Evolutionary conservation across 2,329 filamentous ascomycete genomes (phyloP), one percentile per base, ranked within the genome.

Genomic region (Diaporthe citri): DNA sequence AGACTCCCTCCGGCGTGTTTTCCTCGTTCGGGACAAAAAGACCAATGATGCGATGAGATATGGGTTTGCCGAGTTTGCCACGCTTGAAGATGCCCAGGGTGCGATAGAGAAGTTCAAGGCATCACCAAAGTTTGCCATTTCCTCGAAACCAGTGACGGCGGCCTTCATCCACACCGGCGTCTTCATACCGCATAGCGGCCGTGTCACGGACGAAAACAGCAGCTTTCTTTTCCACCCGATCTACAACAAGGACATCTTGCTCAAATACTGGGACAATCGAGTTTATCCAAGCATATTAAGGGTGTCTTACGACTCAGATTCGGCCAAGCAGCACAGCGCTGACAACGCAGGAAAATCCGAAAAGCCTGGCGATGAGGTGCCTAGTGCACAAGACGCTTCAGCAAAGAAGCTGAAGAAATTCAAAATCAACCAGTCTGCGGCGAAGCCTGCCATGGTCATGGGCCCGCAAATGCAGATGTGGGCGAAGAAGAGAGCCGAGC

Each of bases 81-180:
- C 91, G 0, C 86, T 95, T 25, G 91, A 93, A 81, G 94, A 97
- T 82, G 94, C 95, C 2, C 89, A 92, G 81, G 93, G 92, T 31
- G 95, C 95, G 5, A 85, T 96, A 80, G 87, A 89, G 31, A 94
- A 95, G 78, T 93, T 93, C 78, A 90, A 91, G 52, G 92, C 92
- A 46, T 91, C 92, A 39, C 90, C 94, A 15, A 93, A 92, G 67
- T 96, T 96, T 79, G 95, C 93, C 2, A 94, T 97, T 76, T 92
- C 92, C 0, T 94, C 93, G 3, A 93, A 91, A 77, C 90, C 92
- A 0, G 93, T 95, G 22, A 88, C 90, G 15, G 88, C 95, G 34
- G 93, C 90, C 57, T 95, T 93, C 78, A 95, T 96, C 52, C 94
- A 97, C 78, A 91, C 94, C n/a, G 94, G 94, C 7, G 94, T 97